Base-by-base conservation (phyloP, 1,139 yeast species). In the Dujonia santamariae region DNA sequence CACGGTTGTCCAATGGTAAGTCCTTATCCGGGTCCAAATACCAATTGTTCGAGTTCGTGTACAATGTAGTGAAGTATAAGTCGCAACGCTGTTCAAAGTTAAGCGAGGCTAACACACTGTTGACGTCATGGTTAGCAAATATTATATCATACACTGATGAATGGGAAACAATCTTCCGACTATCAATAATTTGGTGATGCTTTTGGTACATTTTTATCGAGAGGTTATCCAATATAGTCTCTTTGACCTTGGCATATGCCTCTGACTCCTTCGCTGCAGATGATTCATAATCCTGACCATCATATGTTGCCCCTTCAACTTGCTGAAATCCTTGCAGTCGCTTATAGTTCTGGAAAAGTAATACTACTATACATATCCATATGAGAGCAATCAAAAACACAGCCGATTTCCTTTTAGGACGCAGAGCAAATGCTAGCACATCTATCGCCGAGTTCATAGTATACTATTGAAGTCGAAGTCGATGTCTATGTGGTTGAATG, bases 31-130 rank as follows among this genome's bases (percentile, higher is more conserved):
- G 63, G 24, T 60, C 45, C 12, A 59, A 34, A 26, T 37, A 43
- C 67, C 63, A 59, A 37, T 54, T 54, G 11, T 48, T 45, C 31
- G 56, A 48, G 3, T 43, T 28, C 1, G 45, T 36, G 39, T 48
- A 57, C 18, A 61, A 42, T 20, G 49, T 58, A 21, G 47, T 48
- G 46, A 61, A 60, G 34, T 54, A 60, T 30, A 61, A 49, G 36
- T 60, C 63, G 46, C 67, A 36, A 19, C 38, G 21, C 15, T 36
- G 28, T 9, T 26, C 30, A 17, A 36, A 36, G 21, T 18, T 18
- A 13, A 60, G 41, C 26, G 45, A 38, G 4, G 40, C 39, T 28
- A 61, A 42, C 5, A 61, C 37, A 1, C 53, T 42, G 18, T 40
- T 39, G 6, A 59, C 35, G 4, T 48, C 47, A 37, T 60, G 64